These are phyloP conservation scores for Harrya chromipes DNA, from an alignment of 768 basidiomycete species.

Conservation along the genomic window DNA sequence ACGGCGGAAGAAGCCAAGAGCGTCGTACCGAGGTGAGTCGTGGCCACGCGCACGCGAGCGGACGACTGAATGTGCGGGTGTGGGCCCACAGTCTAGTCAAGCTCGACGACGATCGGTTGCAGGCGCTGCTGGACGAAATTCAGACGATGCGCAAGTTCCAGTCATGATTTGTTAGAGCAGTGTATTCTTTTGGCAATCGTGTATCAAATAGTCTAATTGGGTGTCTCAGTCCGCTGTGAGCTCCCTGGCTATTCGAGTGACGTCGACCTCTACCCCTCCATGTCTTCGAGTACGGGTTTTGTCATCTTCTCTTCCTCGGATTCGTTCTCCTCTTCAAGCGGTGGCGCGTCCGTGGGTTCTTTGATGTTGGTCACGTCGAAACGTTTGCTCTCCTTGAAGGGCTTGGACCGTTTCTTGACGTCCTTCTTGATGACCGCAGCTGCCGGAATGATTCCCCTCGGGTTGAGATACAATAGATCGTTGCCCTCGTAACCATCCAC, in stretches of 20 bases:
- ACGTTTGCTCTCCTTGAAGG: slow-evolving; percentile 65
- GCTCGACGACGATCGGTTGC: slow-evolving; percentile 83
- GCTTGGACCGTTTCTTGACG: slow-evolving; percentile 46
- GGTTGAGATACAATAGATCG: slow-evolving; percentile 77
- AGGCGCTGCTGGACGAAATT: slow-evolving; percentile 80
- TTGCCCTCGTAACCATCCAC: slow-evolving; percentile 74
- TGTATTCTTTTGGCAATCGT: not conserved
- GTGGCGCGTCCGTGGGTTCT: slow-evolving; percentile 25
- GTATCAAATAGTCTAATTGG: slow-evolving; percentile 9
- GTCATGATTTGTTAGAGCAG: slow-evolving; percentile 39
- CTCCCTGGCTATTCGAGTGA: not conserved
- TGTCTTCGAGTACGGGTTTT: slow-evolving; percentile 47
- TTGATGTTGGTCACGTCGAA: slow-evolving; percentile 58
- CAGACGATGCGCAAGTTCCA: slow-evolving; percentile 91
- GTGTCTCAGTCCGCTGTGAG: not conserved
- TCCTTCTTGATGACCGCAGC: slow-evolving; percentile 64
- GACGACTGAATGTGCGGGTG: not conserved
- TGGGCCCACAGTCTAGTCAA: slow-evolving; percentile 67
- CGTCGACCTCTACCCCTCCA: slow-evolving; percentile 38
- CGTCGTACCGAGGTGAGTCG: slow-evolving; percentile 73
- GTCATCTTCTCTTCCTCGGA: slow-evolving; percentile 42
- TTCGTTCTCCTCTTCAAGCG: slow-evolving; percentile 38
- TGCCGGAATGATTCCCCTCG: slow-evolving; percentile 71
- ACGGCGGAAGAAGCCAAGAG: slow-evolving; percentile 91
- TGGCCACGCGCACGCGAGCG: too few species aligned